phyloP scores from a whole-genome alignment of 768 basidiomycete genomes.

The Naematelia aurantialba region DNA sequence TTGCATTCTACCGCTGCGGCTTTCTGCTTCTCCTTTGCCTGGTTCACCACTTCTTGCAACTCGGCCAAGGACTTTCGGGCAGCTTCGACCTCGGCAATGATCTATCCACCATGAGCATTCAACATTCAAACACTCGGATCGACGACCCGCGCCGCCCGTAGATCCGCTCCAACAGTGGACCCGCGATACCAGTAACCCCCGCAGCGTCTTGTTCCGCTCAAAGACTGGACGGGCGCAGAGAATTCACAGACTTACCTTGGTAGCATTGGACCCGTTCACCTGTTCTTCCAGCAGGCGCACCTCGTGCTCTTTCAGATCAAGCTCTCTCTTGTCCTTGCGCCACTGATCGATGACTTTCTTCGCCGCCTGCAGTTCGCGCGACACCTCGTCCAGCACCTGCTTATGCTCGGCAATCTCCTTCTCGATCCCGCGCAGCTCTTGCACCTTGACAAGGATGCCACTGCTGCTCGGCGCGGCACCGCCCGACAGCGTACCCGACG shows the following conservation, averaged over 20 bases:
- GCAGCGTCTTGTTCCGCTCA: too few relatives aligned
- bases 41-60: slow-evolving; percentile 45
- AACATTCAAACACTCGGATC: too few relatives aligned
- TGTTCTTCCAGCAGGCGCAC: slow-evolving; percentile 76
- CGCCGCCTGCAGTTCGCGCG: slow-evolving; percentile 58
- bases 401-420: slow-evolving; percentile 58
- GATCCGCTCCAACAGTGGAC: too few relatives aligned
- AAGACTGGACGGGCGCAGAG: too few relatives aligned
- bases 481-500: slow-evolving; percentile 86
- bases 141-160: too few relatives aligned
- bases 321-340: slow-evolving; percentile 59
- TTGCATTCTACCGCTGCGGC: slow-evolving; percentile 71
- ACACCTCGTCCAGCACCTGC: slow-evolving; percentile 56
- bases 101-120: slow-evolving; percentile 53
- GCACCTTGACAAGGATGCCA: slow-evolving; percentile 74
- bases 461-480: slow-evolving; percentile 73
- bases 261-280: slow-evolving; percentile 80
- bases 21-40: slow-evolving; percentile 71
- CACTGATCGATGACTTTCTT: slow-evolving; percentile 50
- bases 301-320: slow-evolving; percentile 89
- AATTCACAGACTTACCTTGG: slow-evolving; percentile 61
- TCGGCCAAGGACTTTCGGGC: slow-evolving; percentile 62
- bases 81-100: slow-evolving; percentile 72
- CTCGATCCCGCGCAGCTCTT: slow-evolving; percentile 72
- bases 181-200: too few relatives aligned